Percentiles rank a stretch among this genome's conserved stretches.
Conservation (phyloP, 2,329 filamentous ascomycete species). For the Geosmithia putterillii region DNA sequence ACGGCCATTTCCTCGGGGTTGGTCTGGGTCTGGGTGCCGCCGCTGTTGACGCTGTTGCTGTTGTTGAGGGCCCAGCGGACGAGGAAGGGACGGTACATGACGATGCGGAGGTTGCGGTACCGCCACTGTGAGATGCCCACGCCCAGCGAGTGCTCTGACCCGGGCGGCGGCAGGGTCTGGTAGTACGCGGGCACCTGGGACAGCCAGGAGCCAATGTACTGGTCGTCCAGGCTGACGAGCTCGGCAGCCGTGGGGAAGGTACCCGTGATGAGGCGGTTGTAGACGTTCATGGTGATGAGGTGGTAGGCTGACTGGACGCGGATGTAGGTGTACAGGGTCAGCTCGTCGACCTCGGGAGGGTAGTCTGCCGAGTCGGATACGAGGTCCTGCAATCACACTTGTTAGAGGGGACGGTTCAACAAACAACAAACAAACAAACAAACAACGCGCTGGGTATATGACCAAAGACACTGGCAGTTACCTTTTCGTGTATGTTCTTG, state of each 20-base stretch:
- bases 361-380: constrained; percentile 12
- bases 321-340: constrained; percentile 14
- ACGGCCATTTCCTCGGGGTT: constrained; percentile 51
- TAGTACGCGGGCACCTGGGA: constrained; percentile 18
- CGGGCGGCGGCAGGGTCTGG: constrained; percentile 5
- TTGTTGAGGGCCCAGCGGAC: constrained; percentile 32
- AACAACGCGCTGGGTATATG: too few species aligned
- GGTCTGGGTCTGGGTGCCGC: neutral
- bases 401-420: neutral
- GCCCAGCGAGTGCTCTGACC: constrained; percentile 17
- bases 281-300: constrained; percentile 23
- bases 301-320: constrained; percentile 24
- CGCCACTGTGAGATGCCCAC: constrained; percentile 25
- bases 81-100: constrained; percentile 27
- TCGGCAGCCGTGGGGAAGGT: constrained; percentile 21
- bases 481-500: constrained; percentile 16
- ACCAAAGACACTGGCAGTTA: neutral
- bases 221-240: constrained; percentile 22
- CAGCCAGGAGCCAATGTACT: constrained; percentile 20
- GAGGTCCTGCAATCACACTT: constrained; percentile 5
- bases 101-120: constrained; percentile 27
- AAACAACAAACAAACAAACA: too few species aligned
- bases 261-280: constrained; percentile 24
- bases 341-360: constrained; percentile 14
- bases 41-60: neutral